Evolutionary conservation across 495 filamentous ascomycete genomes (phyloP).

Genomic region (Letharia columbiana): DNA sequence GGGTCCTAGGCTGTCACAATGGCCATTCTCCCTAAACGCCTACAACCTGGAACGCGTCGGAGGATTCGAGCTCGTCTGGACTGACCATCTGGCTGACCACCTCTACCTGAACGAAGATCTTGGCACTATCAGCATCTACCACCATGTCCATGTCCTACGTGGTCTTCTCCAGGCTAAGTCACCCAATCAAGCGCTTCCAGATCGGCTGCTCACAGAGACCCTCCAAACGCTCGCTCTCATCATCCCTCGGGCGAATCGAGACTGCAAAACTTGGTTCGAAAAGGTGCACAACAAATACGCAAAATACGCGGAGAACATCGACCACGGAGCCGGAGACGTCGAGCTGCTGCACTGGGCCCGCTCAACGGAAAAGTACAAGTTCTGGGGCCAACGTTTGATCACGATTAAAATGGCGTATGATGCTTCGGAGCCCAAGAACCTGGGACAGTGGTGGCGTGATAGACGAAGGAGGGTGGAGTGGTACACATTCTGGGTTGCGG

Average conservation of each 20-base stretch:
- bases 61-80: slow-evolving; percentile 36
- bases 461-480: slow-evolving; percentile 41
- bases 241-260: slow-evolving; percentile 31
- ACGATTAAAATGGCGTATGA: slow-evolving; percentile 46
- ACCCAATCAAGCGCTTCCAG: background rate
- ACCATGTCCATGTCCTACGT: slow-evolving; percentile 27
- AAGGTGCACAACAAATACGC: slow-evolving; percentile 2
- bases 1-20: slow-evolving; percentile 16
- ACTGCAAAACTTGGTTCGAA: slow-evolving; percentile 27
- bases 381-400: slow-evolving; percentile 43
- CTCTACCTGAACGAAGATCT: slow-evolving; percentile 35
- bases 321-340: slow-evolving; percentile 21
- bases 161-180: background rate
- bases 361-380: slow-evolving; percentile 37
- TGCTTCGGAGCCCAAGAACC: slow-evolving; percentile 35
- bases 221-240: slow-evolving; percentile 38
- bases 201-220: slow-evolving; percentile 35
- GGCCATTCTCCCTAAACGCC: slow-evolving; percentile 17
- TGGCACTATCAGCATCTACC: slow-evolving; percentile 36
- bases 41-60: slow-evolving; percentile 28
- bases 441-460: slow-evolving; percentile 45
- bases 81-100: slow-evolving; percentile 40
- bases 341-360: slow-evolving; percentile 27
- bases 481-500: slow-evolving; percentile 48
- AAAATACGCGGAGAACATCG: slow-evolving; percentile 20